A percentile compares a stretch with the other conserved stretches of the same genome.
Evolutionary conservation across 495 filamentous ascomycete genomes (phyloP).

Genomic region (Neurospora sp.): DNA sequence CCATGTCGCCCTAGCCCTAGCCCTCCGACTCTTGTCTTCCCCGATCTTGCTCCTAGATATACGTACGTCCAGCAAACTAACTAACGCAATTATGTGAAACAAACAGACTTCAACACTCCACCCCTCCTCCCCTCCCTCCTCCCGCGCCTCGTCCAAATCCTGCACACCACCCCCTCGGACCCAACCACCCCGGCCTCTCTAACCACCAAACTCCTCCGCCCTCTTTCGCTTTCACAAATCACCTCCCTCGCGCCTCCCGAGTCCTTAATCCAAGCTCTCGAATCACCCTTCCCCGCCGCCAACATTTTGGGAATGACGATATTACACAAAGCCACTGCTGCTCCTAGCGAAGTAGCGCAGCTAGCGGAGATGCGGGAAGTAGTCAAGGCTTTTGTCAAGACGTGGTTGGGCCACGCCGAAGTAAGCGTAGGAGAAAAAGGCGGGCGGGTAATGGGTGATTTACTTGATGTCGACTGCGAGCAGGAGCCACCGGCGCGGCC

Average conservation of each 20-base stretch:
- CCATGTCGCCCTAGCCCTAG: too few species aligned
- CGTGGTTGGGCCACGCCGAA: conserved; percentile 63
- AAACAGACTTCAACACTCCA: conserved; percentile 32
- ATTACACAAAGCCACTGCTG: conserved; percentile 57
- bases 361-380: conserved; percentile 55
- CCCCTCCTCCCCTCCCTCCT: conserved; percentile 39
- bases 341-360: conserved; percentile 53
- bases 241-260: conserved; percentile 43
- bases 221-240: conserved; percentile 38
- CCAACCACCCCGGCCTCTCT: conserved; percentile 40
- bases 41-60: not conserved
- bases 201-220: conserved; percentile 42
- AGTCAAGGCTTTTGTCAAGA: conserved; percentile 48
- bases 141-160: conserved; percentile 36
- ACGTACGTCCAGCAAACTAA: not conserved
- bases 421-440: conserved; percentile 67
- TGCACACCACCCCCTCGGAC: conserved; percentile 39
- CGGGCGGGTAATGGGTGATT: conserved; percentile 51
- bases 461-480: conserved; percentile 59
- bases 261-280: conserved; percentile 44
- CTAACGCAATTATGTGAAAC: not conserved
- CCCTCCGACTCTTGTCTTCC: not conserved
- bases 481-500: conserved; percentile 34
- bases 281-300: conserved; percentile 50
- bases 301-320: conserved; percentile 62